Conservation (phyloP, 2,329 filamentous ascomycete genomes). For the Verruconis gallopava region DNA sequence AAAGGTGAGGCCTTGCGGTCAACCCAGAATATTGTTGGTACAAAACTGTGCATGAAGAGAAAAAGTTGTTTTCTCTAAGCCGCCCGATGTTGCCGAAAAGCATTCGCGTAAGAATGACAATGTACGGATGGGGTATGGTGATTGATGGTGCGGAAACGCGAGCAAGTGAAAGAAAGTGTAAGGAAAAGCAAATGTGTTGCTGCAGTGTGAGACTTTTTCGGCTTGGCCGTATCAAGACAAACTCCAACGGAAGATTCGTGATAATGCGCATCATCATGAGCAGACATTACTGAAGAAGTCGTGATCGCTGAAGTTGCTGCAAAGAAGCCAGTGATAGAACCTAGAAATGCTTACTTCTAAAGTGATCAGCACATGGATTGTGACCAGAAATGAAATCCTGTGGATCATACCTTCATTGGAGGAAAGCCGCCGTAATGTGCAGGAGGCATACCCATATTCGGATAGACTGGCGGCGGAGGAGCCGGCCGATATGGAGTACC, state of each 20-base stretch:
- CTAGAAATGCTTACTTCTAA: slow-evolving; percentile 5
- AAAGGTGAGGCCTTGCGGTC: not conserved
- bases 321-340: not conserved
- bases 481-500: slow-evolving; percentile 91
- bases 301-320: slow-evolving; percentile 1
- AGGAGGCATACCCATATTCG: slow-evolving; percentile 55
- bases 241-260: slow-evolving; percentile 6
- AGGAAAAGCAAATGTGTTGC: not conserved
- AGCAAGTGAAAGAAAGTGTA: slow-evolving; percentile 1
- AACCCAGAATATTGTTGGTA: slow-evolving; percentile 3
- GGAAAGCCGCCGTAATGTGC: slow-evolving; percentile 52
- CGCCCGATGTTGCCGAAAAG: slow-evolving; percentile 6
- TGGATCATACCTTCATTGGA: slow-evolving; percentile 46
- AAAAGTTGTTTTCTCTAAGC: slow-evolving; percentile 11
- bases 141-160: slow-evolving; percentile 1
- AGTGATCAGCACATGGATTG: not conserved
- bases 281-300: not conserved
- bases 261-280: not conserved
- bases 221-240: slow-evolving; percentile 2
- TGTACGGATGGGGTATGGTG: slow-evolving; percentile 4
- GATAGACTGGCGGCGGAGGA: slow-evolving; percentile 64
- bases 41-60: slow-evolving; percentile 2
- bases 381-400: not conserved
- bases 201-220: not conserved
- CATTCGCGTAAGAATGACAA: slow-evolving; percentile 4